Conservation (phyloP, 2,329 filamentous ascomycete species). For the Phialocephala subalpina region DNA sequence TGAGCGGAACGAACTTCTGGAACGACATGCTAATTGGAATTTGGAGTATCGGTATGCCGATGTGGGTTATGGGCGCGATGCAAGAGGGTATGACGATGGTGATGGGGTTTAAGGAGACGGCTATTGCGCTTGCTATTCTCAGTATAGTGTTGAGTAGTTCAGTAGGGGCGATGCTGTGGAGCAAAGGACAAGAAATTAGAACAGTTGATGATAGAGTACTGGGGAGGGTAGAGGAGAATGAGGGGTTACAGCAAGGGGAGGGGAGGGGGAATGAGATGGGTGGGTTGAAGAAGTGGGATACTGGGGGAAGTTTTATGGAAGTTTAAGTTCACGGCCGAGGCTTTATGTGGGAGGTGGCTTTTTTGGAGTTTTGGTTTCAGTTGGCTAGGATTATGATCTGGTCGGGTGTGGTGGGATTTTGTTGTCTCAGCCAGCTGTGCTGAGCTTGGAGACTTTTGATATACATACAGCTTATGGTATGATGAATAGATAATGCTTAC, state of each 20-base stretch:
- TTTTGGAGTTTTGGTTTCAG: not conserved
- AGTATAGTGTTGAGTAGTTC: conserved; percentile 30
- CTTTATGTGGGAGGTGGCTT: not conserved
- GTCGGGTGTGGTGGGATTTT: not conserved
- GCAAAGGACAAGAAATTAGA: conserved; percentile 24
- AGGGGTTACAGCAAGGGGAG: not conserved
- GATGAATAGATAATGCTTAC: conserved; percentile 8
- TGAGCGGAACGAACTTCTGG: conserved; percentile 19
- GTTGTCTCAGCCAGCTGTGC: conserved; percentile 1
- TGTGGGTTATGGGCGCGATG: conserved; percentile 28
- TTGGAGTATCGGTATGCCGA: conserved; percentile 35
- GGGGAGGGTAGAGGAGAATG: conserved; percentile 15
- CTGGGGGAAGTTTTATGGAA: not conserved
- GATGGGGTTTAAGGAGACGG: conserved; percentile 28
- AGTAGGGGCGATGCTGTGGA: conserved; percentile 29
- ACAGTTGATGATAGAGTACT: conserved; percentile 31
- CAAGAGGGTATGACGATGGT: conserved; percentile 14
- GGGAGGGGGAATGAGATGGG: not conserved
- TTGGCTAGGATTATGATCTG: not conserved
- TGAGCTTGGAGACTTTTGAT: not conserved
- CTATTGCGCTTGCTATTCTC: conserved; percentile 31
- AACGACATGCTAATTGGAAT: conserved; percentile 34
- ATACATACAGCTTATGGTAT: not conserved
- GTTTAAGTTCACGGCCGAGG: not conserved
- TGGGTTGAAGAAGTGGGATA: conserved; percentile 7